Evolutionary conservation across 371 early-diverging fungal genomes (phyloP).

Genomic region (Mortierella sp.): DNA sequence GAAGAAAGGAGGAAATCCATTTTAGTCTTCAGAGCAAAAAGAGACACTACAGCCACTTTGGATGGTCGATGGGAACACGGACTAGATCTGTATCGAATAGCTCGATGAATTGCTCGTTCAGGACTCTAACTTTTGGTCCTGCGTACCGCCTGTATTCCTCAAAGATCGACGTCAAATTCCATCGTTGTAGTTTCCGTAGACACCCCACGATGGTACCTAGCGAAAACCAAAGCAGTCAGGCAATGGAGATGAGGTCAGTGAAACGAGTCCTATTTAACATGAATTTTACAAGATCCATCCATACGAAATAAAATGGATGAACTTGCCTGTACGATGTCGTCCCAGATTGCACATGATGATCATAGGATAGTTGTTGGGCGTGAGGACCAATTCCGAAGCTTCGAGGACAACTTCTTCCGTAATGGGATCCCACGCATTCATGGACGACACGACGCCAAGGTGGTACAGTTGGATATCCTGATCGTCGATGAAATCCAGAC

Average conservation of each 20-base stretch:
- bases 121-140: conserved; percentile 92
- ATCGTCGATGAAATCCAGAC: conserved; percentile 95
- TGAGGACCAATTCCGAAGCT: conserved; percentile 87
- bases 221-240: too few relatives aligned
- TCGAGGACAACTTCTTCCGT: conserved; percentile 96
- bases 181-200: conserved; percentile 93
- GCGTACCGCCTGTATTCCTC: conserved; percentile 97
- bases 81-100: conserved; percentile 96
- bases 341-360: conserved; percentile 98
- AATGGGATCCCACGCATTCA: conserved; percentile 95
- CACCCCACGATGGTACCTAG: conserved; percentile 96
- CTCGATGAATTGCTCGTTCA: conserved; percentile 96
- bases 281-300: neutral
- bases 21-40: too few relatives aligned
- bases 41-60: conserved; percentile 84
- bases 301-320: neutral
- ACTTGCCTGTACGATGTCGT: conserved; percentile 92
- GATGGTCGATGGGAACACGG: conserved; percentile 79
- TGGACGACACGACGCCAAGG: conserved; percentile 77
- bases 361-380: conserved; percentile 92
- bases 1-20: too few relatives aligned
- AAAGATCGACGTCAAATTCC: conserved; percentile 97
- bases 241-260: neutral
- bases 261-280: too few relatives aligned
- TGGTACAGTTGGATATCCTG: conserved; percentile 94